These are phyloP conservation scores for Brassica cretica DNA, from an alignment of 345 rosid species.

Conservation along the genomic window DNA sequence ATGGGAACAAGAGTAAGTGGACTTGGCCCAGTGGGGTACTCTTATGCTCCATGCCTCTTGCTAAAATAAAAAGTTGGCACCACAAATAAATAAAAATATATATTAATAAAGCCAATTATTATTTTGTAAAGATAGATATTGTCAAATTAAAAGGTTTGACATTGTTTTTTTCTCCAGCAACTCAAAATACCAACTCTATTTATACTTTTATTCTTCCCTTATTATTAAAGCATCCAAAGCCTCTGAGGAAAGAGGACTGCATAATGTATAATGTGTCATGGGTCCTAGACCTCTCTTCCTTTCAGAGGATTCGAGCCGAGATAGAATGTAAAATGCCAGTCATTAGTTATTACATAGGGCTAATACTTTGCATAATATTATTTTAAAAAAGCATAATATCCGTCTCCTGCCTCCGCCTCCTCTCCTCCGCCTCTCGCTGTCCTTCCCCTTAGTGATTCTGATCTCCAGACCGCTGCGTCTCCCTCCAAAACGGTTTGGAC, in stretches of 20 bases:
- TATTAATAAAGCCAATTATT: constrained; percentile 30
- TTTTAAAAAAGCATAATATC: too few species aligned
- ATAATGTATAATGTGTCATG: constrained; percentile 14
- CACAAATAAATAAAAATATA: not conserved
- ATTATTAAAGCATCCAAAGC: constrained; percentile 39
- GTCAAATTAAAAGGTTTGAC: constrained; percentile 44
- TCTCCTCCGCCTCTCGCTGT: too few species aligned
- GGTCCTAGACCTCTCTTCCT: not conserved
- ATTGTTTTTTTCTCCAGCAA: constrained; percentile 31
- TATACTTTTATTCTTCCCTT: constrained; percentile 8
- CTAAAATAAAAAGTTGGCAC: constrained; percentile 23
- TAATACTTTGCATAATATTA: not conserved
- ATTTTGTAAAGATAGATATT: constrained; percentile 36
- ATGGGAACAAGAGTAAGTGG: constrained; percentile 43
- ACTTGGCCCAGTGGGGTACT: constrained; percentile 42
- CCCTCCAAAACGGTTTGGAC: too few species aligned
- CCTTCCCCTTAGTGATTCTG: too few species aligned
- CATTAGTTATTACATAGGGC: not conserved
- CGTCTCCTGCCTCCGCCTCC: too few species aligned
- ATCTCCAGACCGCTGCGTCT: too few species aligned
- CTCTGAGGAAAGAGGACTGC: constrained; percentile 15
- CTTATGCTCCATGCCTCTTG: constrained; percentile 39
- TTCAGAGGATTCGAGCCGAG: constrained; percentile 6
- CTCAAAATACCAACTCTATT: constrained; percentile 15
- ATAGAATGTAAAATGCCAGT: constrained; percentile 1